phyloP scores from a whole-genome alignment of 2,329 filamentous ascomycete genomes.

The Dactylella cylindrospora region DNA sequence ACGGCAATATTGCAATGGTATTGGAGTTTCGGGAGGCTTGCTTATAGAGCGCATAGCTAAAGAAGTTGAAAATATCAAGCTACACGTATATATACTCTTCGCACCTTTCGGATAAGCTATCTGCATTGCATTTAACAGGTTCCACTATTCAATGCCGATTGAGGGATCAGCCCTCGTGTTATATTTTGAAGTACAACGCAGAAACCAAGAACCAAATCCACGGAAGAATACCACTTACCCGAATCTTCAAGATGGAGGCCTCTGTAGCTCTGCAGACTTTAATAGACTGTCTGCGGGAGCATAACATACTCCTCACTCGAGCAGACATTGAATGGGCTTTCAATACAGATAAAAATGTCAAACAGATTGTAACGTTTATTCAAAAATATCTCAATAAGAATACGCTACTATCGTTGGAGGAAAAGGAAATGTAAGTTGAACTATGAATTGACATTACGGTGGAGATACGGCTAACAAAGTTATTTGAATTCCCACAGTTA shows the following conservation, averaged over 20 bases:
- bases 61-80: no score
- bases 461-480: background rate
- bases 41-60: no score
- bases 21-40: no score
- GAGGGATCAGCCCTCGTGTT: no score
- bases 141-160: no score
- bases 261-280: slow-evolving; percentile 51
- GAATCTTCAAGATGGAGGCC: slow-evolving; percentile 8
- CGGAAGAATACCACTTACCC: no score
- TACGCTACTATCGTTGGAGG: slow-evolving; percentile 57
- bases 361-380: slow-evolving; percentile 55
- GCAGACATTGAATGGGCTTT: slow-evolving; percentile 58
- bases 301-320: slow-evolving; percentile 54
- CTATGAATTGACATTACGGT: background rate
- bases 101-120: no score
- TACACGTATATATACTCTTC: no score
- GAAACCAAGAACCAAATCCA: no score
- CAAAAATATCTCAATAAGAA: slow-evolving; percentile 55
- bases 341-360: slow-evolving; percentile 53
- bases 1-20: no score
- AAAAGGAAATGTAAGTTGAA: slow-evolving; percentile 55
- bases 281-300: slow-evolving; percentile 54
- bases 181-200: slow-evolving; percentile 33
- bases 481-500: slow-evolving; percentile 5
- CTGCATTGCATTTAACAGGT: no score